Percentiles rank a stretch among this genome's conserved stretches.
Conservation (phyloP, 345 rosid species). For the Angophora floribunda region DNA sequence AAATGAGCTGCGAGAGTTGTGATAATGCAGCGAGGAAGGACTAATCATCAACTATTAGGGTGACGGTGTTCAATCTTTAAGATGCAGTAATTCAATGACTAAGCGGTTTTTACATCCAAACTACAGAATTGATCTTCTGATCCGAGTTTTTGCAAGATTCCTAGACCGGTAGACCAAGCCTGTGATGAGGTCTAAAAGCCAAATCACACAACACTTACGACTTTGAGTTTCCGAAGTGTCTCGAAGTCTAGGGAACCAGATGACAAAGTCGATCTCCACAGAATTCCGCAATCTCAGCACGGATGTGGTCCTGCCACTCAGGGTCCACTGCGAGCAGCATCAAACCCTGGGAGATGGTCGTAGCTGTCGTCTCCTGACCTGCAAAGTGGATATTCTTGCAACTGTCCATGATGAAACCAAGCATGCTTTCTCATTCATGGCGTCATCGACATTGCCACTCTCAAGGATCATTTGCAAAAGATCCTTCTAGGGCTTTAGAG, state of each 20-base stretch:
- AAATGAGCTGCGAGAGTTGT: background rate
- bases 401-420: background rate
- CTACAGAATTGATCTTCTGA: background rate
- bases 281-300: background rate
- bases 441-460: background rate
- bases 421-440: background rate
- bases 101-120: background rate
- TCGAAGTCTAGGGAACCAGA: background rate
- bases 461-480: conserved; percentile 8
- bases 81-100: background rate
- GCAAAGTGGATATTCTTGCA: conserved; percentile 24
- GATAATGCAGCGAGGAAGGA: background rate
- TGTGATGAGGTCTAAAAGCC: background rate
- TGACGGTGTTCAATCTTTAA: background rate
- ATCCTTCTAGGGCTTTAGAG: background rate
- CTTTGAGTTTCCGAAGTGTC: conserved; percentile 5
- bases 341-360: conserved; percentile 14
- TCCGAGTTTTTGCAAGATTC: background rate
- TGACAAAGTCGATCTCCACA: background rate
- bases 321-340: conserved; percentile 16
- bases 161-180: background rate
- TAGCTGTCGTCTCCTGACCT: conserved; percentile 18
- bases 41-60: background rate
- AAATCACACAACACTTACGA: background rate
- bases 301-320: conserved; percentile 17